These are phyloP conservation scores for Pinus albicaulis DNA, from an alignment of 75 land plant species.

Conservation along the genomic window DNA sequence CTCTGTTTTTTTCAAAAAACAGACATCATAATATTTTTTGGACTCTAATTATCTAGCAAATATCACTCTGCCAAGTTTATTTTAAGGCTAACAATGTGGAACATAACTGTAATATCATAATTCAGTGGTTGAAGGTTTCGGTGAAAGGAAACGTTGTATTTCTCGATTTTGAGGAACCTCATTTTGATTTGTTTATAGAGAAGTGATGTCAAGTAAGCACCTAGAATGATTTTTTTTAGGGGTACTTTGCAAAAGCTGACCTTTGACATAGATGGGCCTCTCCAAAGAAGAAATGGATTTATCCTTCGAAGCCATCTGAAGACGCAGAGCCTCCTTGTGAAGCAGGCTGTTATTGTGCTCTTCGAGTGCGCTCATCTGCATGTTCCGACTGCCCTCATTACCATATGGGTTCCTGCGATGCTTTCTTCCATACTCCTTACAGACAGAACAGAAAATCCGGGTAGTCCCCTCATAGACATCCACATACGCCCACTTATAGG, in stretches of 20 bases:
- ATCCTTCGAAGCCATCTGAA: conserved; percentile 94
- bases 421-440: conserved; percentile 96
- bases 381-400: conserved; percentile 98
- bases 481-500: conserved; percentile 99
- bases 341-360: conserved; percentile 98
- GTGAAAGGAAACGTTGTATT: too few relatives aligned
- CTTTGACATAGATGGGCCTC: conserved; percentile 93
- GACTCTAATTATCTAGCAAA: too few relatives aligned
- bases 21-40: too few relatives aligned
- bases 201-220: too few relatives aligned
- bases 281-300: conserved; percentile 60
- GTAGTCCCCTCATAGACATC: conserved; percentile 83
- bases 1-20: too few relatives aligned
- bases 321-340: conserved; percentile 95
- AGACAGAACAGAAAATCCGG: conserved; percentile 93
- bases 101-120: too few relatives aligned
- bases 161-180: too few relatives aligned
- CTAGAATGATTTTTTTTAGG: too few relatives aligned
- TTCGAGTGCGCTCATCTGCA: conserved; percentile 99
- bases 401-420: conserved; percentile 99
- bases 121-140: too few relatives aligned
- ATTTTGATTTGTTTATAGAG: too few relatives aligned
- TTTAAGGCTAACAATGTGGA: too few relatives aligned
- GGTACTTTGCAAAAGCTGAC: conserved; percentile 21
- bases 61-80: too few relatives aligned